phyloP scores from a whole-genome alignment of 1,139 yeast species.

The Geotrichum klebahnii region DNA sequence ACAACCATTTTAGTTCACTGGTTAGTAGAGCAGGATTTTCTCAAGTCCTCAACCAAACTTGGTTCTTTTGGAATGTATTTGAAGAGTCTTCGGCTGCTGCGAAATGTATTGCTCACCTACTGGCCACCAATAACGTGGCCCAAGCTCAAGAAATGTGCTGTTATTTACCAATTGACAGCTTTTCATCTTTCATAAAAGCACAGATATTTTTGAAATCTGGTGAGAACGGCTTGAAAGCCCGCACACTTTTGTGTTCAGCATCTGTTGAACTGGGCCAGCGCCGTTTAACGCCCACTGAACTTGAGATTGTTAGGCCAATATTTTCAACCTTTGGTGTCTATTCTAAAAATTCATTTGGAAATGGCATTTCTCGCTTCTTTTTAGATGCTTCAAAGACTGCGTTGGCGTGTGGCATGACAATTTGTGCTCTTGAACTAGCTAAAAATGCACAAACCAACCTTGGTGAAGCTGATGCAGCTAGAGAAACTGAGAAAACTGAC shows the following conservation, averaged over 20 bases:
- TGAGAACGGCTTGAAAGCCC: constrained; percentile 26
- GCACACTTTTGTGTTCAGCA: constrained; percentile 24
- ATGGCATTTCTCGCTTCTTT: constrained; percentile 23
- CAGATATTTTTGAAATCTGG: constrained; percentile 24
- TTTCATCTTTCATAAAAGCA: constrained; percentile 30
- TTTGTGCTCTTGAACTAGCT: constrained; percentile 32
- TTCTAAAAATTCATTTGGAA: constrained; percentile 19
- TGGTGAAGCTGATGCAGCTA: constrained; percentile 1
- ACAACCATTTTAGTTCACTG: background rate
- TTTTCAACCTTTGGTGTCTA: constrained; percentile 18
- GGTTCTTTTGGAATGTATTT: constrained; percentile 6
- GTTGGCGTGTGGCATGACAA: constrained; percentile 45
- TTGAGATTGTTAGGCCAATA: constrained; percentile 12
- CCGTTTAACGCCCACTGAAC: constrained; percentile 13
- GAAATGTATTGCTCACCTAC: constrained; percentile 9
- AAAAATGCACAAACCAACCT: constrained; percentile 20
- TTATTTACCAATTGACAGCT: constrained; percentile 26
- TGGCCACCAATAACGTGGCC: constrained; percentile 1
- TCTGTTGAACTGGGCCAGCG: constrained; percentile 23
- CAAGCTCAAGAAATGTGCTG: constrained; percentile 19
- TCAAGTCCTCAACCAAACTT: background rate
- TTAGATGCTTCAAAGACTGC: constrained; percentile 19
- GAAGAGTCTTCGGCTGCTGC: constrained; percentile 3
- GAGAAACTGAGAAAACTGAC: background rate
- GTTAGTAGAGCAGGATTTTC: constrained; percentile 5